Percentiles rank a stretch among this genome's conserved stretches.
These are phyloP conservation scores for Fusarium burgessii DNA, from an alignment of 2,329 filamentous ascomycete species.

Conservation along the genomic window DNA sequence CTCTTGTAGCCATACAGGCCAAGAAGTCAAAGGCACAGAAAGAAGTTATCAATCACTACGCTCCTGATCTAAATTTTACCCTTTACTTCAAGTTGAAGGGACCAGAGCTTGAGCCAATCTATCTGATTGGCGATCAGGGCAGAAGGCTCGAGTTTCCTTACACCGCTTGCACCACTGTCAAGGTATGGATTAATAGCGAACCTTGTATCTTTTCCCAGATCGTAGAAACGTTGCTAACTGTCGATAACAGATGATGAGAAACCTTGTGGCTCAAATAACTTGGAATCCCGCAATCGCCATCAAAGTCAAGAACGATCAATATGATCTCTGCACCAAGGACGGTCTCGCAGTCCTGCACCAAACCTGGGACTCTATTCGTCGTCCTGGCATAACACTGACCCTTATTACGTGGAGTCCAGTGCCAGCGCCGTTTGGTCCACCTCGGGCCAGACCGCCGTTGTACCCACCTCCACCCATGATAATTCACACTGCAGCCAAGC, in stretches of 20 bases:
- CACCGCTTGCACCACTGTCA: not conserved
- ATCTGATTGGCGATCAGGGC: not conserved
- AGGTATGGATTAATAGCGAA: not conserved
- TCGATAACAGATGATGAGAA: not conserved
- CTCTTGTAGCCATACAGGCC: not conserved
- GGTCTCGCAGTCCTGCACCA: not conserved
- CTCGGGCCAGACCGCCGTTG: not conserved
- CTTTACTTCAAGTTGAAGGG: not conserved
- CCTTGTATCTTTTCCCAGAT: not conserved
- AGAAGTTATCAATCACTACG: not conserved
- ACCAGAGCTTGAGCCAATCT: not conserved
- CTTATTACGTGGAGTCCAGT: not conserved
- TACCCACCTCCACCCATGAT: not conserved
- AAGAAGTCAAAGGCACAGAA: not conserved
- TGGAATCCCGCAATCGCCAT: not conserved
- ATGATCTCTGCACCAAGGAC: not conserved
- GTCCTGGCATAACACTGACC: conserved; percentile 3
- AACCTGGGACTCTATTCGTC: not conserved
- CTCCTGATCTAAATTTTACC: not conserved
- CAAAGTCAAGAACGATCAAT: not conserved
- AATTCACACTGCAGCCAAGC: too few relatives aligned
- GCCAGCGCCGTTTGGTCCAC: not conserved
- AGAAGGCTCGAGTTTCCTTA: not conserved
- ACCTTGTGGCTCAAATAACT: not conserved
- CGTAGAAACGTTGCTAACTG: not conserved